phyloP scores from a whole-genome alignment of 345 rosid genomes.

The Bretschneidera sinensis region DNA sequence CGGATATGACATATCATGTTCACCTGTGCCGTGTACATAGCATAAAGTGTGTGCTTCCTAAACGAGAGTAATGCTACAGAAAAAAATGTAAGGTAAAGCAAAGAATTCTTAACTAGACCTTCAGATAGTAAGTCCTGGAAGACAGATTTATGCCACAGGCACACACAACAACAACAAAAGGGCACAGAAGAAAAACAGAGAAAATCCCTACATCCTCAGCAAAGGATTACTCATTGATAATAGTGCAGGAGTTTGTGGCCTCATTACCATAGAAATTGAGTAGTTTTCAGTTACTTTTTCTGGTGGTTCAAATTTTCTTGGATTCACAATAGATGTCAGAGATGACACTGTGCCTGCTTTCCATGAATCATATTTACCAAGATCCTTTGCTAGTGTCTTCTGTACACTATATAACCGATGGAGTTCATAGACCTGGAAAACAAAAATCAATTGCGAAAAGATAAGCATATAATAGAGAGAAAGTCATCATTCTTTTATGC shows the following conservation, averaged over 20 bases:
- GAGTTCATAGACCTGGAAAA: constrained; percentile 51
- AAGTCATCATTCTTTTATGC: too few species aligned
- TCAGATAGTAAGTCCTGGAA: too few species aligned
- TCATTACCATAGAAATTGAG: constrained; percentile 21
- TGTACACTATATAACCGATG: constrained; percentile 36
- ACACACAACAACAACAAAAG: too few species aligned
- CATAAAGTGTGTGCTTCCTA: not conserved
- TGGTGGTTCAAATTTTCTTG: constrained; percentile 1
- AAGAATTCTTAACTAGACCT: not conserved
- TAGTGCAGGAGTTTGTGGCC: not conserved
- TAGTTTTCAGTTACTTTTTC: constrained; percentile 17
- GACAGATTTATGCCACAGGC: too few species aligned
- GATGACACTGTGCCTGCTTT: constrained; percentile 10
- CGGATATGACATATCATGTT: not conserved
- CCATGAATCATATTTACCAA: constrained; percentile 19
- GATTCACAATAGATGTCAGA: too few species aligned
- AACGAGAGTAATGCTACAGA: too few species aligned
- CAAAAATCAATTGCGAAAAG: not conserved
- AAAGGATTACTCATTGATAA: not conserved
- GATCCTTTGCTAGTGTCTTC: constrained; percentile 35
- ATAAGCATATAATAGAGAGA: not conserved
- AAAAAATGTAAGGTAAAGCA: not conserved
- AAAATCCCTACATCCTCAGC: too few species aligned
- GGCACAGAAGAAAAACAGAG: too few species aligned
- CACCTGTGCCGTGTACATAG: not conserved